These are phyloP conservation scores for Plasmodium coatneyi DNA, from an alignment of 169 alveolate species.

Conservation along the genomic window DNA sequence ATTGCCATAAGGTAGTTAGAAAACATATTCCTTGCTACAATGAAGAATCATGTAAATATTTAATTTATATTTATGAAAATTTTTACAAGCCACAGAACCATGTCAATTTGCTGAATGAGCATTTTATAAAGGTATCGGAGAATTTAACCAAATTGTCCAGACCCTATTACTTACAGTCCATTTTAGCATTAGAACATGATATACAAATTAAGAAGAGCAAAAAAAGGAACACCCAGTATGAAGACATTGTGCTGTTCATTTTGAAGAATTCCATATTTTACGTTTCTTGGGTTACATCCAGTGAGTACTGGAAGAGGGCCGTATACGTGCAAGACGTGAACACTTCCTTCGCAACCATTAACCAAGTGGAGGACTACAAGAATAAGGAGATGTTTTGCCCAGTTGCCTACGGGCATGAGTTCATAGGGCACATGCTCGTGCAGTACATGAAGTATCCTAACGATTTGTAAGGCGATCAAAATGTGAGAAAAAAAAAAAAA, in stretches of 20 bases:
- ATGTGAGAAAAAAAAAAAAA: not conserved
- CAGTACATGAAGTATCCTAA: slow-evolving; percentile 74
- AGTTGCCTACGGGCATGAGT: slow-evolving; percentile 73
- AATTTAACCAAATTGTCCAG: slow-evolving; percentile 69
- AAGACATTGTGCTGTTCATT: slow-evolving; percentile 48
- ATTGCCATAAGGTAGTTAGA: slow-evolving; percentile 75
- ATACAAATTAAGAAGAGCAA: slow-evolving; percentile 58
- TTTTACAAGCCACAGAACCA: slow-evolving; percentile 77
- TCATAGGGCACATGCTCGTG: slow-evolving; percentile 47
- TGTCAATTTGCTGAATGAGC: slow-evolving; percentile 73
- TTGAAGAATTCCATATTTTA: slow-evolving; percentile 69
- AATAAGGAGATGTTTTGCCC: slow-evolving; percentile 64
- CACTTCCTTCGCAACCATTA: not conserved
- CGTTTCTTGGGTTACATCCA: slow-evolving; percentile 72
- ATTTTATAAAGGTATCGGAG: slow-evolving; percentile 80
- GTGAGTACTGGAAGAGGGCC: slow-evolving; percentile 75
- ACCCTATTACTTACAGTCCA: slow-evolving; percentile 66
- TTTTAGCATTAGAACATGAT: slow-evolving; percentile 70
- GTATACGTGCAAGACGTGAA: slow-evolving; percentile 26
- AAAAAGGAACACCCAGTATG: slow-evolving; percentile 36
- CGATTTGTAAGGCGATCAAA: not conserved
- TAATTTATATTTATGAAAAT: slow-evolving; percentile 59
- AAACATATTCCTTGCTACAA: slow-evolving; percentile 57
- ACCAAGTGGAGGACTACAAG: not conserved
- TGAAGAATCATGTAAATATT: slow-evolving; percentile 50